Base-by-base conservation (phyloP, 176 grass and related monocot species). In the Poa pratensis region DNA sequence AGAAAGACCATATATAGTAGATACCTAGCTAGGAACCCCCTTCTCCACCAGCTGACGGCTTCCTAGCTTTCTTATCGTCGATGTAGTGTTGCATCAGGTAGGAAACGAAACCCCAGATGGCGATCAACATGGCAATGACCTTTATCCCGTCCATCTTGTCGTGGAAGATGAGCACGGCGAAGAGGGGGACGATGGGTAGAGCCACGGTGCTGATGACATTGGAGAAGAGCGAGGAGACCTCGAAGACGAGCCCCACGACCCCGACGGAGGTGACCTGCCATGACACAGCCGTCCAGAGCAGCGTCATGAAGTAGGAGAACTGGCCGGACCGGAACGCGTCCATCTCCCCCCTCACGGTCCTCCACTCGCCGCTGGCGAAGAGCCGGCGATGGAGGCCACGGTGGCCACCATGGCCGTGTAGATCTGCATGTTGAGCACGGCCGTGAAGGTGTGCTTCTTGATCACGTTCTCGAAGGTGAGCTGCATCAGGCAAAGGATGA, bases 401-500 rank as follows among this genome's bases (percentile, higher is more conserved):
- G 86, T 79, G 13, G 91, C 93, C 5, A 92, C 91, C 6, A 95
- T 9, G 0, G 87, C 39, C 12, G 87, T 94, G 37, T 87, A 94
- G 7, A 95, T 95, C 51, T 94, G 94, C 89, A 96, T 93, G 78
- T 86, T 84, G 9, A 91, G 57, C 20, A 95, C 89, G 3, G 58
- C 93, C 0, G 79, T 84, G 78, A 88, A 94, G 58, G 84, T 91
- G 17, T 87, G 69, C 80, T 66, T 87, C 77, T 88, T 88, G 69
- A 95, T 85, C 24, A 95, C 84, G 68, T 89, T 95, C 69, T 98
- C 77, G 15, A 98, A 94, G 14, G 88, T 77, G 24, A 98, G 86
- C 69, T 94, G 88, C 91, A 94, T 98, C 16, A 95, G 75, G 13
- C 93, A 95, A 59, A 98, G 93, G 57, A 95, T 87, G 15, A 98